Evolutionary conservation across 1,284 basidiomycete genomes (phyloP), one percentile per base, ranked within the genome.

Genomic region (Pseudozyma tsukubaensis): DNA sequence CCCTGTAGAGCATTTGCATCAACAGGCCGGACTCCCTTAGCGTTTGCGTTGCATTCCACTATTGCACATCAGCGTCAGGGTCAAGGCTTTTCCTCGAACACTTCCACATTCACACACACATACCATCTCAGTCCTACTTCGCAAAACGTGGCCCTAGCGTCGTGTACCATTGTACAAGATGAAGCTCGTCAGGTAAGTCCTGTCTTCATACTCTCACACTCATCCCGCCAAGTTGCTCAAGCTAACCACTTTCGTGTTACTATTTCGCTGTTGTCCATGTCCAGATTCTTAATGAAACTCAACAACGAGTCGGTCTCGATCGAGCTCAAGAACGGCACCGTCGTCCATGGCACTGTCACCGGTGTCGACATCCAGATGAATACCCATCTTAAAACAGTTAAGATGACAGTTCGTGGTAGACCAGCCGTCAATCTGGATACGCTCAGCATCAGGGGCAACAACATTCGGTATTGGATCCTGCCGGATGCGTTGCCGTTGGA

Each of bases 231-330:
- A 8, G 21, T 16, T 37, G 0, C 14, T 12, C 16, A 36, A 6
- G 13, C 18, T n/a, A 4, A n/a, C 13, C 4, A 3, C 13, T 10
- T 10, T 10, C 13, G 16, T n/a, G 9, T 14, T 16, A n/a, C 18
- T 16, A 4, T 43, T 18, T 43, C 16, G 42, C 42, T 19, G 16
- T 48, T 53, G 32, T 44, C 14, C 37, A 11, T 45, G 9, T 18
- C 9, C 84, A 96, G 94, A 86, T 96, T 97, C 87, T 90, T 97
- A 89, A 98, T 98, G 96, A 99, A 98, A 89, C 88, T 99, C 87
- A 97, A 97, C 89, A 98, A 98, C 86, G 96, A 99, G 89, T 96
- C 94, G 79, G 95, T 98, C 78, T 94, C 94, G 75, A 91, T 99
- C 85, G 95, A 99, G 88, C 89, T 99, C 82, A 99, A 99, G 88